Percentiles rank a stretch among this genome's conserved stretches.
These are phyloP conservation scores for Cutaneotrichosporon sp. DNA, from an alignment of 1,284 basidiomycete species.

Conservation along the genomic window DNA sequence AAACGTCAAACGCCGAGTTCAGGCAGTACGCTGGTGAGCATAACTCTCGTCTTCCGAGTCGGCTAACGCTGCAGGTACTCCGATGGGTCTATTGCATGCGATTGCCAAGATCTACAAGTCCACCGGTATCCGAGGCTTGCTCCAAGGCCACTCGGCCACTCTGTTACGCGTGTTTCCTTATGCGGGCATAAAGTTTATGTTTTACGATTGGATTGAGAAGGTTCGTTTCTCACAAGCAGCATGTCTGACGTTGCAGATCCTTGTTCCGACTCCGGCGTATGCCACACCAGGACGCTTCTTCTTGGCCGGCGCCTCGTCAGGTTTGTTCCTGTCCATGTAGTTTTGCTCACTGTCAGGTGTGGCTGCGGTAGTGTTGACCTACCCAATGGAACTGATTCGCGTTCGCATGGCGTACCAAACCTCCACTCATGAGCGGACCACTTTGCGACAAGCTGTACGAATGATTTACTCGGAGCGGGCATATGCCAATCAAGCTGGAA, in stretches of 20 bases:
- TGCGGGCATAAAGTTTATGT: conserved; percentile 96
- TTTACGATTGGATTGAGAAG: conserved; percentile 82
- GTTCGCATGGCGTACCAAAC: conserved; percentile 93
- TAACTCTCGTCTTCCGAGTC: too few relatives aligned
- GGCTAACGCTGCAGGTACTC: conserved; percentile 40
- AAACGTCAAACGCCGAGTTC: conserved; percentile 93
- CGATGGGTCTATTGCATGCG: conserved; percentile 66
- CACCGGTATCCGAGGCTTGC: conserved; percentile 70
- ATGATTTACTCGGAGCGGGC: conserved; percentile 53
- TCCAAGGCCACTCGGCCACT: conserved; percentile 94
- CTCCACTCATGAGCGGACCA: conserved; percentile 54
- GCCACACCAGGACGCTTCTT: conserved; percentile 84
- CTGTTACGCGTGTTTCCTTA: conserved; percentile 76
- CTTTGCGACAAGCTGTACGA: conserved; percentile 59
- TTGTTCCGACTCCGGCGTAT: conserved; percentile 77
- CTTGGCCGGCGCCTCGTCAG: conserved; percentile 79
- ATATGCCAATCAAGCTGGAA: not conserved
- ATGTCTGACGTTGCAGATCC: conserved; percentile 49
- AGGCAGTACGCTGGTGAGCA: conserved; percentile 78
- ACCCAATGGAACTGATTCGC: conserved; percentile 90
- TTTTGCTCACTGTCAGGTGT: conserved; percentile 56
- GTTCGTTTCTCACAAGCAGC: conserved; percentile 50
- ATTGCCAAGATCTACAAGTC: conserved; percentile 70
- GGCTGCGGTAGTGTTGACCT: conserved; percentile 83
- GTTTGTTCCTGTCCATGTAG: conserved; percentile 47